Evolutionary conservation across 139 green algal species (phyloP).

Genomic region (Micractinium conductrix): DNA sequence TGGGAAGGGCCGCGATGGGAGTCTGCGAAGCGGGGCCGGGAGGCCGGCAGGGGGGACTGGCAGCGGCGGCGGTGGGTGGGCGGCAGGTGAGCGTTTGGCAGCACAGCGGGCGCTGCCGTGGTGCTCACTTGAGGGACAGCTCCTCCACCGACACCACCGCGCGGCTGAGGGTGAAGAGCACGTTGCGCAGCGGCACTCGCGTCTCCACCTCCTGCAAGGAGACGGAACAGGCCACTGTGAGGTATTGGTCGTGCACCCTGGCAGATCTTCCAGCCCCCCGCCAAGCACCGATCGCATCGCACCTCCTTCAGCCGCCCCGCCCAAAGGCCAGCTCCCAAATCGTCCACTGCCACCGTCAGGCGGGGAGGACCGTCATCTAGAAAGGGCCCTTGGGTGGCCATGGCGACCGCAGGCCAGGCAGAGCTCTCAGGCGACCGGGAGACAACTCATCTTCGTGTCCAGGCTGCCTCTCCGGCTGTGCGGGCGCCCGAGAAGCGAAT

Average conservation of each 20-base stretch:
- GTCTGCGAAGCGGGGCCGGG: not conserved
- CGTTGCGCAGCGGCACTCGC: slow-evolving; percentile 61
- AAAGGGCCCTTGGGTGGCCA: not conserved
- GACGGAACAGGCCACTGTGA: not conserved
- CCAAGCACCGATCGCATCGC: not conserved
- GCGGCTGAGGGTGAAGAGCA: slow-evolving; percentile 77
- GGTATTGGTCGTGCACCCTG: not conserved
- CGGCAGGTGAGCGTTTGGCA: not conserved
- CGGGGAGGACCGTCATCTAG: not conserved
- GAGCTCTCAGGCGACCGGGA: not conserved
- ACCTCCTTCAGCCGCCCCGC: slow-evolving; percentile 5
- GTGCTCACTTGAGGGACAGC: slow-evolving; percentile 64
- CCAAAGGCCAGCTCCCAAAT: slow-evolving; percentile 13
- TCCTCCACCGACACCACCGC: slow-evolving; percentile 60
- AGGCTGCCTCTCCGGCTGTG: no score
- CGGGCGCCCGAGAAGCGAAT: no score
- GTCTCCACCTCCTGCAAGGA: slow-evolving; percentile 67
- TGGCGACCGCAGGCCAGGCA: not conserved
- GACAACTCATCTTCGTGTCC: no score
- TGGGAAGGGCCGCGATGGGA: not conserved
- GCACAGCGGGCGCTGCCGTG: slow-evolving; percentile 1
- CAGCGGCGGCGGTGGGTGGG: not conserved
- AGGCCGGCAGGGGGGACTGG: not conserved
- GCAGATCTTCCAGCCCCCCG: not conserved
- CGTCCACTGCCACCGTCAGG: slow-evolving; percentile 1